Evolutionary conservation across 306 rosid species (phyloP), one percentile per base, ranked within the genome.

Genomic region (Coriaria nepalensis): DNA sequence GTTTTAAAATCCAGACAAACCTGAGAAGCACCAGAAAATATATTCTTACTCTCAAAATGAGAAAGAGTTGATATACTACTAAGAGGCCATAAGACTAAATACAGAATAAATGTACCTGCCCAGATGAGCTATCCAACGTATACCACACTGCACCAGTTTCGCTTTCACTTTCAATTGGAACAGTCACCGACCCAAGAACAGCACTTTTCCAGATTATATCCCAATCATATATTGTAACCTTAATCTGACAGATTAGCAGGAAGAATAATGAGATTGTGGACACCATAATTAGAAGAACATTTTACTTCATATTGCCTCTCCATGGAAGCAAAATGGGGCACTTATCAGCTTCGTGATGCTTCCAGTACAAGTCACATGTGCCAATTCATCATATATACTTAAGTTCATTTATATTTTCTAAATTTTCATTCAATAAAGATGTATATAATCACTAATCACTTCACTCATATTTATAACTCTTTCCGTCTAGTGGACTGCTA

Each of bases 141-240:
- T 85, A 60, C 98, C 98, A 90, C 38, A 70, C 76, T 58, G 95
- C 81, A 67, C 94, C 95, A 37, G 94, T 77, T 70, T 90, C 94
- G 55, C 87, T 94, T 78, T 81, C 95, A 36, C 60, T 73, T 71
- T 90, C 92, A 68, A 90, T 81, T 35, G 79, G 75, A 71, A 90
- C 82, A 65, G 87, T 77, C 65, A 81, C 95, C 2, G 98, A 81
- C 71, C 98, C 98, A 69, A 90, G 98, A 68, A 77, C 85, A 20
- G 95, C 63, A 64, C 98, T 90, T 71, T 90, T 90, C 98, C 98
- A 90, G 57, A 90, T 78, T 66, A 90, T 85, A 75, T 90, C 98
- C 98, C 98, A 85, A 62, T 90, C 95, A 65, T 81, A 90, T 70
- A 90, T 85, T 35, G 98, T 90, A 66, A 90, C 78, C 53, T 71